Evolutionary conservation across 176 grass and related monocot genomes (phyloP).

Genomic region (Raddia guianensis): DNA sequence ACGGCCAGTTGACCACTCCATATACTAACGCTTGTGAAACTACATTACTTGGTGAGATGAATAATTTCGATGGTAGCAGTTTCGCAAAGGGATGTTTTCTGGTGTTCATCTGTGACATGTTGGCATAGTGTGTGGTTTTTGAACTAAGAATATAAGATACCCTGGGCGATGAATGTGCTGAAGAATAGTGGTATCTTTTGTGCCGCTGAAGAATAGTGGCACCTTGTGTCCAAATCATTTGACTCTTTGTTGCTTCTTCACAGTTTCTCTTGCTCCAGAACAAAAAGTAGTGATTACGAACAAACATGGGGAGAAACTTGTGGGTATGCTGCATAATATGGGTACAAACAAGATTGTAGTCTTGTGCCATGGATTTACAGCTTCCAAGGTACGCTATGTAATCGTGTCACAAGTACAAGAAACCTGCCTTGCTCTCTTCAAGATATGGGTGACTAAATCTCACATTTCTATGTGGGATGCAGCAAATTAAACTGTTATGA

Average conservation of each 20-base stretch:
- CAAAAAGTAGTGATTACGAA: slow-evolving; percentile 63
- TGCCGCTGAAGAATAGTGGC: neutral
- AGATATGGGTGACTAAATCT: neutral
- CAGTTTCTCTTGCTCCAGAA: slow-evolving; percentile 43
- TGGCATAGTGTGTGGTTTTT: neutral
- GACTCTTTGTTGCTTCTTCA: slow-evolving; percentile 22
- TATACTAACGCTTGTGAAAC: neutral
- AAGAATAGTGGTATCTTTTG: too few relatives aligned
- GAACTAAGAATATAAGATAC: too few relatives aligned
- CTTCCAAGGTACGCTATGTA: slow-evolving; percentile 59
- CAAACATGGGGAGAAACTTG: slow-evolving; percentile 76
- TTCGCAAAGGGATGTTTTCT: neutral
- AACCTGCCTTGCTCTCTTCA: neutral
- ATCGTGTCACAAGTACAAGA: neutral
- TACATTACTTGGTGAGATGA: neutral
- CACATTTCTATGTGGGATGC: neutral
- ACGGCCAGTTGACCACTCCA: neutral
- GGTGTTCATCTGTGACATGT: neutral
- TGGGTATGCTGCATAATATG: slow-evolving; percentile 64
- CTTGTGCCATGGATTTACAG: slow-evolving; percentile 78
- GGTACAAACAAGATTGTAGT: slow-evolving; percentile 74
- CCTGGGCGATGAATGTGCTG: too few relatives aligned
- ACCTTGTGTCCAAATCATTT: neutral
- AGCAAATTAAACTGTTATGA: neutral
- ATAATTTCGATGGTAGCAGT: neutral